Base-by-base conservation (phyloP, 2,329 filamentous ascomycete genomes). In the Colletotrichum echinochloae region DNA sequence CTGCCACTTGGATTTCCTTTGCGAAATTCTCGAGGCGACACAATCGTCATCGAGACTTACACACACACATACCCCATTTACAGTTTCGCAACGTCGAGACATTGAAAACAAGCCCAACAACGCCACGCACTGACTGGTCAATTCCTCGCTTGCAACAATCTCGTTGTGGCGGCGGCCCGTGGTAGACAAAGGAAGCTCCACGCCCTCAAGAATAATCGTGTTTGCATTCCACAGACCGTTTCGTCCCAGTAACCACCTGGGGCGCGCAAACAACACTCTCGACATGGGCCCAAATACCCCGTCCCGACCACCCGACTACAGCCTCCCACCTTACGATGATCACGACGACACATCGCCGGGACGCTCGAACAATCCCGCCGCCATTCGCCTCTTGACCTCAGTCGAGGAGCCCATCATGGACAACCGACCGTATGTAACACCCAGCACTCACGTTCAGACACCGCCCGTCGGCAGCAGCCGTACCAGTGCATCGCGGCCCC, bases 351-450 rank as follows among this genome's bases (percentile, higher is more conserved):
- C 83, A 35, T 83, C 83, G 23, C 81, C 81, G 48, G 82, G 83
- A 70, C 81, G 83, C 66, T 75, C 78, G 46, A 76, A 76, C 68
- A 86, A 86, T 76, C 79, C 84, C 54, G 84, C 88, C 41, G 87
- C 85, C 72, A 85, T 91, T 65, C 85, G 89, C 75, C 81, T 91
- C 75, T 81, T 91, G 80, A 91, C 89, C 62, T 90, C 88, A 8
- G 84, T 89, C 78, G 89, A 91, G 76, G 88, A 90, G 56, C 80
- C 85, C 39, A 72, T 81, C 35, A 72, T 81, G 75, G 82, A 81
- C 80, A 83, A 73, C 66, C 81, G 83, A 77, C 83, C 86, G 88
- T 90, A 90, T 83, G 89, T 90, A 81, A 74, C 74, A 62, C 35
- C 33, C 59, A 71, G 39, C 49, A 14, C 33, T 60, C 64, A 61